Evolutionary conservation across 2,329 filamentous ascomycete species (phyloP), one percentile per base, ranked within the genome.

Genomic region (Colletotrichum sp.): DNA sequence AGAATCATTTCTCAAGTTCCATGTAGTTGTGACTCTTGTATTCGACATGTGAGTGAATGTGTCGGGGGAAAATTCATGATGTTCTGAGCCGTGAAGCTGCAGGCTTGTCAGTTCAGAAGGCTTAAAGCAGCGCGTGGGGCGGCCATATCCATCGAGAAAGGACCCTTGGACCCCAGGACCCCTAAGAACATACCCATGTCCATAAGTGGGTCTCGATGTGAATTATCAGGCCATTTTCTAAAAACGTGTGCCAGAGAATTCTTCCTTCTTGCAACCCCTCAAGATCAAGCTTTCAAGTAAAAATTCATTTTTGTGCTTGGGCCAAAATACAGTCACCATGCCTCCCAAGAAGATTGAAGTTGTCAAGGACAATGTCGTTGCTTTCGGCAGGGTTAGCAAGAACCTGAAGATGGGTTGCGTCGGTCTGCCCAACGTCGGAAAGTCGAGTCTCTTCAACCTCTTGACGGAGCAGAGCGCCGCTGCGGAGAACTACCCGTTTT

Each of bases 361-460:
- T 34, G 83, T 86, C 73, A 83, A 80, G 73, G 84, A 84, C 79
- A 87, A 87, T 83, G 86, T 88, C 75, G 85, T 87, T 34, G 86
- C 86, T 27, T 88, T 88, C 71, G 86, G 86, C 7, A 81, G 86
- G 64, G 86, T 87, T 74, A 80, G 83, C 73, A 86, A 86, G 78
- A 87, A 87, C 79, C 82, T 88, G 13, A 88, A 88, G 80, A 88
- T 88, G 86, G 86, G 86, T 72, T 87, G 86, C 77, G 86, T 88
- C 34, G 86, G 86, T 61, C 81, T 88, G 66, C 86, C 86, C 52
- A 88, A 88, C 69, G 86, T 88, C 66, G 86, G 86, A 65, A 88
- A 88, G 77, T 86, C 84, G n/a, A 86, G 84, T 62, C 77, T 88
- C 76, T 88, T 88, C 80, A 88, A 88, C 59, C 83, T 88, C 39